Evolutionary conservation across 768 basidiomycete genomes (phyloP).

Genomic region (Porphyrellus cyaneotinctus): DNA sequence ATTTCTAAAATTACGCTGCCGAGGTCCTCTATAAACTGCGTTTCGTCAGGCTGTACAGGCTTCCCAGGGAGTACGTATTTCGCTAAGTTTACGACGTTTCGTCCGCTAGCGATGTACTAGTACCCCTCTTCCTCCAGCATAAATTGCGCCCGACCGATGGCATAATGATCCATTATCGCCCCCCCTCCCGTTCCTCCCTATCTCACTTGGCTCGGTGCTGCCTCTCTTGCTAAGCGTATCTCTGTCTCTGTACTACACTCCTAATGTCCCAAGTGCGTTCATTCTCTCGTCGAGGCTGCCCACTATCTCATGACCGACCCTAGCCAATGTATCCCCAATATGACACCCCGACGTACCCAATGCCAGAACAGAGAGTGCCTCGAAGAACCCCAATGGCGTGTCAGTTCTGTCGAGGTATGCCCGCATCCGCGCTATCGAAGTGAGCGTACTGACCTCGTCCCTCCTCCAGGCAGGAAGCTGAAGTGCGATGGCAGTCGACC

Average conservation of each 20-base stretch:
- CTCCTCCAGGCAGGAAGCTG: constrained; percentile 54
- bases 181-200: constrained; percentile 11
- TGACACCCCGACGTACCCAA: background rate
- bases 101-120: constrained; percentile 19
- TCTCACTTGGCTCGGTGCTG: background rate
- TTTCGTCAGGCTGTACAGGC: constrained; percentile 31
- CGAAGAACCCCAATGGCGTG: constrained; percentile 68
- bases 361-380: constrained; percentile 30
- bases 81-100: constrained; percentile 28
- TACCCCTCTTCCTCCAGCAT: constrained; percentile 22
- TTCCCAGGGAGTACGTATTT: constrained; percentile 33
- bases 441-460: background rate
- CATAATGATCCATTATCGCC: background rate
- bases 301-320: background rate
- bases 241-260: background rate
- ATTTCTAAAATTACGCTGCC: constrained; percentile 32
- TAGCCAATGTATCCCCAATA: constrained; percentile 19
- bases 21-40: constrained; percentile 15
- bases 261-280: constrained; percentile 26
- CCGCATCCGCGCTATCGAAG: background rate
- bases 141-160: constrained; percentile 26
- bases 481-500: constrained; percentile 68
- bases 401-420: constrained; percentile 62
- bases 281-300: background rate
- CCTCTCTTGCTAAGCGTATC: constrained; percentile 1